Percentiles rank a stretch among this genome's conserved stretches.
Conservation (phyloP, 1,139 yeast genomes). For the Nakaseomyces sp. region DNA sequence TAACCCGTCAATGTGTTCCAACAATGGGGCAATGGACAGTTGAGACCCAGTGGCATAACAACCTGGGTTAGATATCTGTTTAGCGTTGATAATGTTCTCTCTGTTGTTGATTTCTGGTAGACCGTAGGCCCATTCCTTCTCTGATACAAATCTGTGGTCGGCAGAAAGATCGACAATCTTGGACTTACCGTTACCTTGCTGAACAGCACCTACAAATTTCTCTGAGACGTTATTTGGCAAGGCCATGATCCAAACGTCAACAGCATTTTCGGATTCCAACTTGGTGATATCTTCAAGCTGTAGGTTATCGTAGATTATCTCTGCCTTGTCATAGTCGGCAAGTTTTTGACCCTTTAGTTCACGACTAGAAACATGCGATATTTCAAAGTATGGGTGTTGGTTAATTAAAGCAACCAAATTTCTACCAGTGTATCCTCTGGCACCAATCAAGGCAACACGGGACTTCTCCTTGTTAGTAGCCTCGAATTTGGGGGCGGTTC, state of each 20-base stretch:
- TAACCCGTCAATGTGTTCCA: conserved; percentile 50
- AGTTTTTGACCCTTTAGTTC: conserved; percentile 83
- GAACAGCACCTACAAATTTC: conserved; percentile 93
- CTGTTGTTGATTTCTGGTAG: conserved; percentile 75
- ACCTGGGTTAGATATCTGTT: conserved; percentile 90
- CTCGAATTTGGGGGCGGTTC: conserved; percentile 62
- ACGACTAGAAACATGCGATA: conserved; percentile 91
- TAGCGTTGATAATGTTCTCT: conserved; percentile 56
- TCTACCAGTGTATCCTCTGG: conserved; percentile 96
- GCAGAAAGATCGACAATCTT: conserved; percentile 90
- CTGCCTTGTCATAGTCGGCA: conserved; percentile 74
- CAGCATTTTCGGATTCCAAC: conserved; percentile 65
- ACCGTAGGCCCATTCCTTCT: conserved; percentile 88
- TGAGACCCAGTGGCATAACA: conserved; percentile 98
- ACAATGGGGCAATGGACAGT: conserved; percentile 79
- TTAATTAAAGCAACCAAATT: conserved; percentile 81
- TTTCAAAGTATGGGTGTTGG: conserved; percentile 76
- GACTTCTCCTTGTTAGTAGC: conserved; percentile 58
- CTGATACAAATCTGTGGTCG: conserved; percentile 85
- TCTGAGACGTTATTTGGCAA: conserved; percentile 96
- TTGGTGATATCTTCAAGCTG: conserved; percentile 77
- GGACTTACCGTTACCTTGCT: conserved; percentile 46
- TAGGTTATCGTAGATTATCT: conserved; percentile 73
- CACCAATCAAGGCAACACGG: conserved; percentile 86
- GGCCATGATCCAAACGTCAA: conserved; percentile 99